Evolutionary conservation across 108 stramenopile species (phyloP).

Genomic region (Stephanodiscus triporus): DNA sequence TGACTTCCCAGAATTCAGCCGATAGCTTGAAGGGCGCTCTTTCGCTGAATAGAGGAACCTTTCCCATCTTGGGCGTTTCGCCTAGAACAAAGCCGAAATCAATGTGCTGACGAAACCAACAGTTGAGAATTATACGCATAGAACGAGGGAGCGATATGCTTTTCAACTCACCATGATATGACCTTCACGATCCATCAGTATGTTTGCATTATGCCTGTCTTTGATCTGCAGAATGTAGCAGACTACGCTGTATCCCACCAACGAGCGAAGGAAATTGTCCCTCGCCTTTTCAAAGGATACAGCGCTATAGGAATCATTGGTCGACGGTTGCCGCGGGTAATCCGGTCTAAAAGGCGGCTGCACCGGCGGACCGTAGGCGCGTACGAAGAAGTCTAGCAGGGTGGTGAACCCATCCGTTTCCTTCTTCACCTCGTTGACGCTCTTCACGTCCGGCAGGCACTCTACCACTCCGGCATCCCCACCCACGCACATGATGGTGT

Average conservation of each 20-base stretch:
- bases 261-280: constrained; percentile 87
- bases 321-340: background rate
- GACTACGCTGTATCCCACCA: constrained; percentile 91
- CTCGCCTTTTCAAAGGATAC: constrained; percentile 78
- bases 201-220: constrained; percentile 98
- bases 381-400: constrained; percentile 74
- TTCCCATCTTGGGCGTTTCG: constrained; percentile 91
- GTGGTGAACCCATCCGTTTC: constrained; percentile 75
- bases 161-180: constrained; percentile 39
- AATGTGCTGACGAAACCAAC: constrained; percentile 69
- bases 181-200: constrained; percentile 84
- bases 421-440: constrained; percentile 89
- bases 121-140: background rate
- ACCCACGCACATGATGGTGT: constrained; percentile 90
- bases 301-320: constrained; percentile 16
- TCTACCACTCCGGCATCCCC: constrained; percentile 87
- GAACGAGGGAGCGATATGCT: background rate
- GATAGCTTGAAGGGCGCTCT: constrained; percentile 94
- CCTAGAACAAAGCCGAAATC: constrained; percentile 98
- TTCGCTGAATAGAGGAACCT: constrained; percentile 89
- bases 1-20: constrained; percentile 86
- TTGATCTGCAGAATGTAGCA: constrained; percentile 97
- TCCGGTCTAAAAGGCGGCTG: constrained; percentile 42
- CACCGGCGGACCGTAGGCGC: constrained; percentile 71
- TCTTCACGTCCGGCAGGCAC: constrained; percentile 85